phyloP scores from a whole-genome alignment of 805 yeast species.

The Ogataea thermomethanolica region DNA sequence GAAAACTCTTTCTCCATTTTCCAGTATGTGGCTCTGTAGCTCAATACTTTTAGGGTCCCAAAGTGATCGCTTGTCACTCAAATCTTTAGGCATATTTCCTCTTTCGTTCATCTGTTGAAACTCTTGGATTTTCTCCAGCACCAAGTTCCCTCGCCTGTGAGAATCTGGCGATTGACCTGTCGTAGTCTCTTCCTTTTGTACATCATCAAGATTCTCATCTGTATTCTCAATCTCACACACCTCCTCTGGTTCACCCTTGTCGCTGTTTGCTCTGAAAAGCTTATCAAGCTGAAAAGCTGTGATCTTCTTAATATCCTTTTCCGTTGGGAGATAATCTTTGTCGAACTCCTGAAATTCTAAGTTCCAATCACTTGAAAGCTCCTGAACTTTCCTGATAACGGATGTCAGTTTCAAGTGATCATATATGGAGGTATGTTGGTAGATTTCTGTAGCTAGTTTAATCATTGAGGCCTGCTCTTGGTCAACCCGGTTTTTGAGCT shows the following conservation, averaged over 20 bases:
- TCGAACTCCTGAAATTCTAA: slow-evolving; percentile 77
- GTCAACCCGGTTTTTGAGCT: slow-evolving; percentile 50
- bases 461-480: slow-evolving; percentile 48
- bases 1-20: slow-evolving; percentile 15
- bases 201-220: slow-evolving; percentile 15
- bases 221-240: slow-evolving; percentile 19
- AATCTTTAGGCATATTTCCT: neutral
- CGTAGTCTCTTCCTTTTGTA: slow-evolving; percentile 14
- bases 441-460: slow-evolving; percentile 47
- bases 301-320: slow-evolving; percentile 85
- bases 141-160: slow-evolving; percentile 20
- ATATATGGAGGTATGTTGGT: slow-evolving; percentile 52
- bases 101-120: slow-evolving; percentile 14
- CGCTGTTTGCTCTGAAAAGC: slow-evolving; percentile 49
- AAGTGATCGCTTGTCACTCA: slow-evolving; percentile 16
- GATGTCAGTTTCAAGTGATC: slow-evolving; percentile 70
- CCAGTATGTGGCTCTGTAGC: slow-evolving; percentile 21
- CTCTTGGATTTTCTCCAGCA: slow-evolving; percentile 26
- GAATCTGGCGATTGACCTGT: slow-evolving; percentile 13
- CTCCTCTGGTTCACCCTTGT: slow-evolving; percentile 27
- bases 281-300: slow-evolving; percentile 84
- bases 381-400: slow-evolving; percentile 69
- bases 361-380: slow-evolving; percentile 85
- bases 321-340: slow-evolving; percentile 76
- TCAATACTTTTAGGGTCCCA: slow-evolving; percentile 26